Evolutionary conservation across 2,329 filamentous ascomycete species (phyloP), one percentile per base, ranked within the genome.

Genomic region (Diaporthe velutina): DNA sequence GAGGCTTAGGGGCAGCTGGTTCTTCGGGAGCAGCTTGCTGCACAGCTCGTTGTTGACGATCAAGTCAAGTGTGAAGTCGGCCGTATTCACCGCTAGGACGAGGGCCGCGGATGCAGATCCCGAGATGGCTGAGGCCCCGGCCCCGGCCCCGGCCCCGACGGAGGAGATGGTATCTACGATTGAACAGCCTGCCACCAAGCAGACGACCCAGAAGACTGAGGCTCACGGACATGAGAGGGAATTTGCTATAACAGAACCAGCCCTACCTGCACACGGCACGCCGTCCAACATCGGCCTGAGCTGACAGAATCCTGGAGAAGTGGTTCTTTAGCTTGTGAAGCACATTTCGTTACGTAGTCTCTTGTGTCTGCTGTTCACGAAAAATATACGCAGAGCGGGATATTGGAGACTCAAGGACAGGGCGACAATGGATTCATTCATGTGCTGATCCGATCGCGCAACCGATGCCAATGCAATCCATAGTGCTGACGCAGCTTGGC

Each of bases 1-100:
- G 30, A 52, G 45, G 7, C 64, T 67, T 0, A 52, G 30, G 8
- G 64, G 45, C 30, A 52, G 64, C 64, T 67, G 64, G 64, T 52
- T 67, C 42, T 52, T 67, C 30, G 30, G 30, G 15, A 67, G 64
- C 45, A 67, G 45, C 45, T 25, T 67, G 45, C 25, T 67, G 22
- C 28, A 50, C 12, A 67, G 64, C 64, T 67, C 64, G 13, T 40
- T 67, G 3, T 35, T 52, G 64, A 52, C 64, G 13, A 40, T 67
- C 45, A 67, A 67, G 45, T 67, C 64, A 22, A 67, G 64, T n/a
- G 45, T 67, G 12, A 67, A 67, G 45, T 67, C 64, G 45, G 4
- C 30, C n/a, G 45, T 28, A 7, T 19, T 67, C 45, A 52, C 64
- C 30, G 35, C 61, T 1, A 52, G 64, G 45, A 67, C 33, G 13